These are phyloP conservation scores for Cladosporium velox DNA, from an alignment of 2,329 filamentous ascomycete genomes.

Conservation along the genomic window DNA sequence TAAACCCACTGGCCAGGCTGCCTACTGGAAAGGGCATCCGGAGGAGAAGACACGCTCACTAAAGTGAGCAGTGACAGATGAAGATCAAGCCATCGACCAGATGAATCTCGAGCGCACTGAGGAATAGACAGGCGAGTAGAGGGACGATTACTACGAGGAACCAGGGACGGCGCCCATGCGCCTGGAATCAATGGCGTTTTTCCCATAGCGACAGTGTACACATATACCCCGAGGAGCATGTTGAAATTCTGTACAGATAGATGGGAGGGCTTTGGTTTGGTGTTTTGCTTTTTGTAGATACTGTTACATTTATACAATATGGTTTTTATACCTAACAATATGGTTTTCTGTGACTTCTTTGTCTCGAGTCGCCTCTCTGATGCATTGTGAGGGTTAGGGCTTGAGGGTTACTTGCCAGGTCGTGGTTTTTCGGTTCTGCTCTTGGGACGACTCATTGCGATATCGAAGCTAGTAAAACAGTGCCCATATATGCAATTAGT, in stretches of 20 bases:
- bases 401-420: not conserved
- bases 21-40: no score
- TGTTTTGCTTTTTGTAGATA: not conserved
- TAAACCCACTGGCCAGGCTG: no score
- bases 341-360: no score
- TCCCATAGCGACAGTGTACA: not conserved
- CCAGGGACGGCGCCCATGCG: not conserved
- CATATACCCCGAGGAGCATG: not conserved
- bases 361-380: not conserved
- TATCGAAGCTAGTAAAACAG: no score
- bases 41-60: no score
- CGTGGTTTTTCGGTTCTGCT: not conserved
- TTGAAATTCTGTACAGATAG: not conserved
- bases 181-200: not conserved
- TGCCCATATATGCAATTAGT: no score
- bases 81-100: not conserved
- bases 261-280: not conserved
- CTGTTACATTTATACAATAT: not conserved
- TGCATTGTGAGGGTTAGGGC: not conserved
- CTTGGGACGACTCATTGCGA: not conserved
- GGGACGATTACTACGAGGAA: not conserved
- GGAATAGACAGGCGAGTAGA: not conserved
- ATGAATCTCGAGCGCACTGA: not conserved
- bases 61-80: no score
- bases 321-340: no score